Evolutionary conservation across 2,329 filamentous ascomycete genomes (phyloP), one percentile per base, ranked within the genome.

Genomic region (Trichophyton schoenleinii): DNA sequence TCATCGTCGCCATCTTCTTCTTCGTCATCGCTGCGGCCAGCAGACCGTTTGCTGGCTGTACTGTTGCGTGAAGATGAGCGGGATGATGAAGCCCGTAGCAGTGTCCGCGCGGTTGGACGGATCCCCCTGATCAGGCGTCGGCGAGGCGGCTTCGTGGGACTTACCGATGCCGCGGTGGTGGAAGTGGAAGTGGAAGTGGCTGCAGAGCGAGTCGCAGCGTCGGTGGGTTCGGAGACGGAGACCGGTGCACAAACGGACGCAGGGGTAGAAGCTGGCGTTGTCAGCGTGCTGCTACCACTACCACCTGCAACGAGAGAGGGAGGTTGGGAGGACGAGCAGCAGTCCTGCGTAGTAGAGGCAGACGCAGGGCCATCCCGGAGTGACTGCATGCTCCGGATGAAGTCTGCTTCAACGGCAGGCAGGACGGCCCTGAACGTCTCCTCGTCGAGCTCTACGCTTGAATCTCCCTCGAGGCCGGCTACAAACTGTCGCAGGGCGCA

Each of bases 351-450:
- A 36, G 34, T 36, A 36, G 34, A 36, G 34, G 34, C 34, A 36
- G 11, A 9, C 34, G 34, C 15, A 8, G 25, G 7, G 13, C 75
- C 74, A 42, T 80, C 81, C 2, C 83, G 68, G 18, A 84, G 69
- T 53, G 76, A 78, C 11, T 75, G 75, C 48, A 83, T 81, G 5
- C 81, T 79, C 31, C 74, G 70, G 65, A 82, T 75, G 52, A 84
- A 75, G 65, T 81, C 78, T 48, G 81, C 81, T 59, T 78, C 79
- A 61, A 76, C 78, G 64, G 79, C 76, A 66, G 80, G 75, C 36
- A 85, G 73, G 63, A 78, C 76, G 64, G 78, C 76, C 57, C 78
- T 77, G 63, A 84, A 81, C 28, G 76, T 77, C 28, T 73, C 48
- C 20, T 34, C 15, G 22, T 53, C 22, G n/a, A 53, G 4, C 2